phyloP scores from a whole-genome alignment of 2,329 filamentous ascomycete species.

The Alternaria sp. region DNA sequence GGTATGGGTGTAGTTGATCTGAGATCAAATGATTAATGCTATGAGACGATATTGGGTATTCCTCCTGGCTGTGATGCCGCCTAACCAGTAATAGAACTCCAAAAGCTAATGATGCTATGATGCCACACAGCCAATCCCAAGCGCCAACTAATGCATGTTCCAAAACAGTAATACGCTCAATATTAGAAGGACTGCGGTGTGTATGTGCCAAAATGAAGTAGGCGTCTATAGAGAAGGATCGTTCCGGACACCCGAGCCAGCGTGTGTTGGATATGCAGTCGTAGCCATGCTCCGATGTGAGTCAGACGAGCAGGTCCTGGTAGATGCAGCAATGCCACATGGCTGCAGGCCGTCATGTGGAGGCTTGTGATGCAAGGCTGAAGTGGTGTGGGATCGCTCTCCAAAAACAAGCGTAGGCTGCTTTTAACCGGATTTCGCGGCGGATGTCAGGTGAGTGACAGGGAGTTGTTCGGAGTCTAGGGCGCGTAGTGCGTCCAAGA shows the following conservation, averaged over 20 bases:
- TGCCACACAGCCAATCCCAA: conserved; percentile 24
- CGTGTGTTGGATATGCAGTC: conserved; percentile 39
- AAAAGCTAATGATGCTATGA: conserved; percentile 25
- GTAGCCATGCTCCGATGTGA: conserved; percentile 33
- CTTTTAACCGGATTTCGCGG: conserved; percentile 27
- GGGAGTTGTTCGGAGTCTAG: conserved; percentile 19
- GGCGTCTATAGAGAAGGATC: conserved; percentile 34
- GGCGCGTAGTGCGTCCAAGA: conserved; percentile 32
- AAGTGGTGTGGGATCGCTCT: conserved; percentile 21
- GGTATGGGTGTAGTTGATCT: conserved; percentile 13
- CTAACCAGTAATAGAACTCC: conserved; percentile 25
- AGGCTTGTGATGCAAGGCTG: conserved; percentile 16
- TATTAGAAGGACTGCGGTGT: conserved; percentile 44
- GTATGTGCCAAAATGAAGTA: conserved; percentile 30
- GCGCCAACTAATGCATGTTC: conserved; percentile 43
- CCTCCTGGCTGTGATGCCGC: conserved; percentile 28
- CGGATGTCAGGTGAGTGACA: conserved; percentile 30
- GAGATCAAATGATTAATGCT: conserved; percentile 28
- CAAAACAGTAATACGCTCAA: conserved; percentile 35
- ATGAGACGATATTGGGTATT: conserved; percentile 27
- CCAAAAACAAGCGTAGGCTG: conserved; percentile 16
- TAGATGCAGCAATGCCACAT: conserved; percentile 27
- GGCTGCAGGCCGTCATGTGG: conserved; percentile 16
- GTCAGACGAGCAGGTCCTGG: conserved; percentile 27
- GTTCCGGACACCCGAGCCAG: conserved; percentile 46